Base-by-base conservation (phyloP, 192 early-diverging fungal genomes). In the Umbelopsis ramanniana region DNA sequence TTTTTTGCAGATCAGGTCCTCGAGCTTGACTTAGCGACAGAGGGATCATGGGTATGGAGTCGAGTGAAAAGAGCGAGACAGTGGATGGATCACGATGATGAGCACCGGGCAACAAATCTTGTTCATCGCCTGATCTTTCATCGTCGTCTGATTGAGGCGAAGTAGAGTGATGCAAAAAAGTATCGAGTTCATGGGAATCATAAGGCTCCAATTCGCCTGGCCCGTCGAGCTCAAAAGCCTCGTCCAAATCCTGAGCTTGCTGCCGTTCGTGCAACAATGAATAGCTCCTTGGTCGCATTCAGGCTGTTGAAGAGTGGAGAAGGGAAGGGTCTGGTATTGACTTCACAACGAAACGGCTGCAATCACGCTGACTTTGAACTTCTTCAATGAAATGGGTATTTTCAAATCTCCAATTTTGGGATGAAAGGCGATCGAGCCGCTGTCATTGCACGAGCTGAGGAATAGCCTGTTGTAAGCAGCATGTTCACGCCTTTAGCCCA, bases 1-100 rank as follows among this genome's bases (percentile, higher is more conserved):
- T 84, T 68, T 85, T 88, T 74, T 85, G 82, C 33, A 88, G 74
- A 70, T 84, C 74, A 43, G 77, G 72, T 5, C 68, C 80, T 53
- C 75, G 67, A 66, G 70, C 68, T 68, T 82, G 80, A 21, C 74
- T 82, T 35, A 78, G 71, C 0, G 82, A 72, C 48, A 84, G 37
- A 40, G 74, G 75, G 37, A 80, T 73, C 74, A 80, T 80, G 29
- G 79, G 74, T 74, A 80, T 80, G 35, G 75, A 52, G 29, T 80
- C 79, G 46, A 75, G 73, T 1, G 74, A 76, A 43, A 75, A 80
- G 1, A 76, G 46, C 11, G 72, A 74, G 12, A 57, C 26, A 2
- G 77, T 11, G 10, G 78, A 79, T 50, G 67, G 22, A 11, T 74
- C 71, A 6, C 48, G 22, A 38, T 74, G 77, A 22, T 71, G 77